Conservation (phyloP, 2,329 filamentous ascomycete genomes). For the Paracoccidioides lutzii region DNA sequence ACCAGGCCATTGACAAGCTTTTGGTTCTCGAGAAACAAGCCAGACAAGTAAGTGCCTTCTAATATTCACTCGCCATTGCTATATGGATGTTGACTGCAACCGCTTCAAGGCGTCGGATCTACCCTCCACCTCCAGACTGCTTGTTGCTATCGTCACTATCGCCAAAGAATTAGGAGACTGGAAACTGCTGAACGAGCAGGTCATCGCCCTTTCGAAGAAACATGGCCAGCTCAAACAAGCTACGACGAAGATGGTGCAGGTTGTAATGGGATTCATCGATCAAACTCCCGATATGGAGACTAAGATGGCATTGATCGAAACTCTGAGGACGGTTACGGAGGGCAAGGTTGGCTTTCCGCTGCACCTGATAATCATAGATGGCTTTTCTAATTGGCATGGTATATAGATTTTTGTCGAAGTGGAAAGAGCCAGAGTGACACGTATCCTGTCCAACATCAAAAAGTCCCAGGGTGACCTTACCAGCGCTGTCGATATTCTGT, state of each 20-base stretch:
- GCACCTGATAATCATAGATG: background rate
- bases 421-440: conserved; percentile 87
- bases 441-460: conserved; percentile 93
- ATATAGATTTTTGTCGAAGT: conserved; percentile 91
- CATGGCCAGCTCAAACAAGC: conserved; percentile 99
- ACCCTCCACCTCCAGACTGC: conserved; percentile 78
- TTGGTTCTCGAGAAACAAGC: conserved; percentile 88
- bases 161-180: conserved; percentile 89
- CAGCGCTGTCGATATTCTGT: conserved; percentile 81
- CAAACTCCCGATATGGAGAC: conserved; percentile 71
- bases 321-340: conserved; percentile 88
- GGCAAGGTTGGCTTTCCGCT: conserved; percentile 53
- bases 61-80: conserved; percentile 5
- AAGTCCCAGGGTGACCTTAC: conserved; percentile 87
- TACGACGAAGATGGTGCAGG: conserved; percentile 97
- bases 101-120: conserved; percentile 71
- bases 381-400: conserved; percentile 6
- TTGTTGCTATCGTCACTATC: conserved; percentile 82
- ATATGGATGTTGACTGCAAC: background rate
- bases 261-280: conserved; percentile 83
- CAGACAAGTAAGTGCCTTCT: conserved; percentile 56
- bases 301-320: conserved; percentile 90
- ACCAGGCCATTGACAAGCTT: conserved; percentile 87
- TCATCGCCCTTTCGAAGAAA: conserved; percentile 93
- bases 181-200: conserved; percentile 91